Evolutionary conservation across 1,284 basidiomycete genomes (phyloP).

Genomic region (Flammula alnicola): DNA sequence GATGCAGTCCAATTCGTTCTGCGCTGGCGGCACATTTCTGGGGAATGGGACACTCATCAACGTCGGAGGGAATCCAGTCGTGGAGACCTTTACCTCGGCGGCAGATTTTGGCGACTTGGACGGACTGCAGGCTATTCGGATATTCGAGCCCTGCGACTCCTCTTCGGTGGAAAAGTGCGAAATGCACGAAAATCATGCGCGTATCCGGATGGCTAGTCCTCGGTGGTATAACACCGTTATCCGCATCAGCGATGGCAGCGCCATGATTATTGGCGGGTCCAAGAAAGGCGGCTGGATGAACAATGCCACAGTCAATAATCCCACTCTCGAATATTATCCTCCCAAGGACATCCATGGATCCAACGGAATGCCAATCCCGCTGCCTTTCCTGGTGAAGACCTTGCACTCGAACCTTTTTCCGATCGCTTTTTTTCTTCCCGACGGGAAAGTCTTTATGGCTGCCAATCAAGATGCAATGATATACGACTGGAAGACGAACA

Average conservation of each 20-base stretch:
- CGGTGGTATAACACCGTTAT: conserved; percentile 80
- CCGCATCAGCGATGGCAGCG: conserved; percentile 75
- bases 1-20: conserved; percentile 85
- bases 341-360: conserved; percentile 71
- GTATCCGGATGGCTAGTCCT: conserved; percentile 70
- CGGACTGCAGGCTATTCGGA: conserved; percentile 75
- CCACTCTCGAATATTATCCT: conserved; percentile 81
- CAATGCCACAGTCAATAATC: conserved; percentile 78
- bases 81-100: conserved; percentile 60
- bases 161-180: conserved; percentile 53
- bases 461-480: conserved; percentile 83
- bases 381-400: conserved; percentile 72
- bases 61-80: conserved; percentile 79
- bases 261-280: conserved; percentile 82
- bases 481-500: conserved; percentile 74
- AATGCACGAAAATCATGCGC: conserved; percentile 68
- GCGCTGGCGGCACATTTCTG: conserved; percentile 80
- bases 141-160: conserved; percentile 72
- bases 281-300: conserved; percentile 84
- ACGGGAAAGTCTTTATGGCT: conserved; percentile 76
- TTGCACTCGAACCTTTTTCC: conserved; percentile 85
- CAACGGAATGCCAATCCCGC: conserved; percentile 64
- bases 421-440: conserved; percentile 74
- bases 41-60: conserved; percentile 77
- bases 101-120: conserved; percentile 78